A percentile compares a stretch with the other conserved stretches of the same genome.
These are phyloP conservation scores for Taxawa tesnikishii DNA, from an alignment of 2,329 filamentous ascomycete species.

Conservation along the genomic window DNA sequence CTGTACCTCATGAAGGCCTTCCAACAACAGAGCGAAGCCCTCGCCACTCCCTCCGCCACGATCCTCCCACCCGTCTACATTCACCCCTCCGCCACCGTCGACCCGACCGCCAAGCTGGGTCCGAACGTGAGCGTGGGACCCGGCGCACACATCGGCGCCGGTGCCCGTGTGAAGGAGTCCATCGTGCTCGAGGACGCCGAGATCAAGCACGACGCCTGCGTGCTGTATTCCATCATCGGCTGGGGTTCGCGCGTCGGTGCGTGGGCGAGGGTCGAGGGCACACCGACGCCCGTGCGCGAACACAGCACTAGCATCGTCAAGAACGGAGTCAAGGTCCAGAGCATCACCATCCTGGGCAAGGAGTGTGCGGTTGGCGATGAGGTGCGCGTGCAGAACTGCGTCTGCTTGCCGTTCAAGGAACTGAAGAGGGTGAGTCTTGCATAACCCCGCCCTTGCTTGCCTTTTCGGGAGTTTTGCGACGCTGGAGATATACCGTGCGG, in stretches of 20 bases:
- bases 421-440: constrained; percentile 85
- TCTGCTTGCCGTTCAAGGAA: constrained; percentile 96
- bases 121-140: constrained; percentile 95
- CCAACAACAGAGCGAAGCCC: constrained; percentile 70
- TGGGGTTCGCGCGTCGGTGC: constrained; percentile 93
- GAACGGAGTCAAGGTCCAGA: constrained; percentile 97
- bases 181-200: constrained; percentile 92
- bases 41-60: constrained; percentile 70
- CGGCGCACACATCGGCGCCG: constrained; percentile 71
- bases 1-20: constrained; percentile 91
- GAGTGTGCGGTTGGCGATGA: constrained; percentile 91
- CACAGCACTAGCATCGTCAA: constrained; percentile 93
- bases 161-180: constrained; percentile 86
- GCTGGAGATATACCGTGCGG: too few species aligned
- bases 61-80: constrained; percentile 92
- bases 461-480: too few species aligned
- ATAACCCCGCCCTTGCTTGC: too few species aligned
- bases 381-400: constrained; percentile 91
- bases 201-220: constrained; percentile 92
- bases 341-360: constrained; percentile 93
- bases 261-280: constrained; percentile 97
- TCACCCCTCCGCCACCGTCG: constrained; percentile 79
- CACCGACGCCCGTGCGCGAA: constrained; percentile 73
- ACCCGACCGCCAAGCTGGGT: constrained; percentile 90
- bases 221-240: constrained; percentile 91